These are phyloP conservation scores for Vigna radiata DNA, from an alignment of 306 rosid species.

Conservation along the genomic window DNA sequence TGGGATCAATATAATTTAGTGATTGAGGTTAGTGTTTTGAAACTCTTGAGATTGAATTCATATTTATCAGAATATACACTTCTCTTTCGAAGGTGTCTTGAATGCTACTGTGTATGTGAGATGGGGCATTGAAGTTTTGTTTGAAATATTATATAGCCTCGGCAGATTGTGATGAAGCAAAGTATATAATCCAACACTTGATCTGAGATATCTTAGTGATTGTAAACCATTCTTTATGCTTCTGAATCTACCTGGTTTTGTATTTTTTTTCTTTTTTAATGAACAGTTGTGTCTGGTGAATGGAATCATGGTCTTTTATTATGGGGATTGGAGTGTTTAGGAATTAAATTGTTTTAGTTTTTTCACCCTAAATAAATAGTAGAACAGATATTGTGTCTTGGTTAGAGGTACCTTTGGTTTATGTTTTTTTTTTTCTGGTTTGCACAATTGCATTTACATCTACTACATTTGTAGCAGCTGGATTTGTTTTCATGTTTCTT, in stretches of 20 bases:
- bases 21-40: not conserved
- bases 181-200: constrained; percentile 60
- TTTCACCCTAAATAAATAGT: not conserved
- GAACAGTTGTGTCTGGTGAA: not conserved
- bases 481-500: not conserved
- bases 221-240: constrained; percentile 19
- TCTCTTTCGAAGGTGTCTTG: not conserved
- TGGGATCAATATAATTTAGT: not conserved
- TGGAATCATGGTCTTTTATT: too few species aligned
- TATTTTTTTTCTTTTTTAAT: not conserved
- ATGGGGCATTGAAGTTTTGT: not conserved
- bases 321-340: not conserved
- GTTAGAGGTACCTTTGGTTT: not conserved
- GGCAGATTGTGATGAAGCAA: constrained; percentile 50
- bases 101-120: not conserved
- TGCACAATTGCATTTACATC: not conserved
- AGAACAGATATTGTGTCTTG: too few species aligned
- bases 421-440: not conserved
- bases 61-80: not conserved
- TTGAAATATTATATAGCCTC: not conserved
- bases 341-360: not conserved
- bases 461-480: not conserved
- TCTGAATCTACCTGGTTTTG: constrained; percentile 47
- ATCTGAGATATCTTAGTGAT: constrained; percentile 49
- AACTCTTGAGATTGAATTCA: not conserved